These are phyloP conservation scores for Aureobasidium sp. DNA, from an alignment of 2,329 filamentous ascomycete genomes.

Conservation along the genomic window DNA sequence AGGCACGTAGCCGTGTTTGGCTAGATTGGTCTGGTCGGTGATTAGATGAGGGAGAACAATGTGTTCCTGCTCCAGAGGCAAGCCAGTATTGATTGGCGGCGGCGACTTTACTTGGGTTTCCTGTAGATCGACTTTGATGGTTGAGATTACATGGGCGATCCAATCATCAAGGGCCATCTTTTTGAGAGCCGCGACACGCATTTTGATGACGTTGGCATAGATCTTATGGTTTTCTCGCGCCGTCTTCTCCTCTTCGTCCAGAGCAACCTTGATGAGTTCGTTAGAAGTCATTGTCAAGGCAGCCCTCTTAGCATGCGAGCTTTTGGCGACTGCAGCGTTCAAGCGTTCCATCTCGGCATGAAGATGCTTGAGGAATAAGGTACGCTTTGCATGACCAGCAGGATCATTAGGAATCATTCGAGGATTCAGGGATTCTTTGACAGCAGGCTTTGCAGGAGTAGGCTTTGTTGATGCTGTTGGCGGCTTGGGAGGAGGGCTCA, in stretches of 20 bases:
- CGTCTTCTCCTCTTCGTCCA: conserved; percentile 71
- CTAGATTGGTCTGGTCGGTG: conserved; percentile 57
- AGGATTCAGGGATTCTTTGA: conserved; percentile 49
- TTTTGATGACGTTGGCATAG: conserved; percentile 78
- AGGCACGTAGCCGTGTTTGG: conserved; percentile 66
- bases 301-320: conserved; percentile 42
- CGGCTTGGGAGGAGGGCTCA: conserved; percentile 16
- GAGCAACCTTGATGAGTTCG: conserved; percentile 57
- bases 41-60: conserved; percentile 53
- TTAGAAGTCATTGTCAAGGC: conserved; percentile 55
- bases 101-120: conserved; percentile 21
- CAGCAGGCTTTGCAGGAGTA: not conserved
- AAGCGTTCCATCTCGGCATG: conserved; percentile 59
- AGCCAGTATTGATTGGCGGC: conserved; percentile 56
- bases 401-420: conserved; percentile 50
- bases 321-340: conserved; percentile 54
- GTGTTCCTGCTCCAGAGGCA: conserved; percentile 61
- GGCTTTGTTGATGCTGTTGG: not conserved
- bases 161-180: conserved; percentile 67
- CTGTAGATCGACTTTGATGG: conserved; percentile 38
- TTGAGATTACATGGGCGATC: conserved; percentile 36
- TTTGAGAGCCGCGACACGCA: conserved; percentile 66
- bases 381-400: conserved; percentile 29
- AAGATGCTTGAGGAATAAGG: conserved; percentile 47
- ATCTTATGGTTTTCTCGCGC: conserved; percentile 60